A percentile compares a stretch with the other conserved stretches of the same genome.
These are phyloP conservation scores for Cucurbita pepo DNA, from an alignment of 306 rosid genomes.

Conservation along the genomic window DNA sequence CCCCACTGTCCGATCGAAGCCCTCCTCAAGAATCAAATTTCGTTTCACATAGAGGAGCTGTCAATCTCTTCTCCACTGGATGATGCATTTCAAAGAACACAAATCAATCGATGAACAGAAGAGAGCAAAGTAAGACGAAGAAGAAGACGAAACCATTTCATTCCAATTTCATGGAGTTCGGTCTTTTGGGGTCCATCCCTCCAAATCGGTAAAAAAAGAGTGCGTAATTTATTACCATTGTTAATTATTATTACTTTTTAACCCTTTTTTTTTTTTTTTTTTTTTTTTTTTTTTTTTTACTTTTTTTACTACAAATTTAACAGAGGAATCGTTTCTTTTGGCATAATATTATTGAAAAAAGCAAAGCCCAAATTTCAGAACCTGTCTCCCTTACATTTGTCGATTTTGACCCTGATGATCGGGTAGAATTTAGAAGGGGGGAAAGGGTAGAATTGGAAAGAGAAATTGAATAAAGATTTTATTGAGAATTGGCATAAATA, in stretches of 20 bases:
- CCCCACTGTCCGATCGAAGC: not conserved
- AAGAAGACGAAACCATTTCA: not conserved
- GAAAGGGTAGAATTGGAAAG: not conserved
- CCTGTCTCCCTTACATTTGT: not conserved
- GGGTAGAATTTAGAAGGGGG: not conserved
- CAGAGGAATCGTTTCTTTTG: not conserved
- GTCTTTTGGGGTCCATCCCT: not conserved
- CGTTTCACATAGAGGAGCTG: not conserved
- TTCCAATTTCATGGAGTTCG: not conserved
- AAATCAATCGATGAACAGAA: not conserved
- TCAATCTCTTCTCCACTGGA: not conserved
- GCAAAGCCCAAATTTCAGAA: not conserved
- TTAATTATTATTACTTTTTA: not conserved
- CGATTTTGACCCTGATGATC: not conserved
- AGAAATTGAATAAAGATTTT: not conserved
- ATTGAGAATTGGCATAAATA: too few relatives aligned
- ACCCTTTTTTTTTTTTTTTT: not conserved
- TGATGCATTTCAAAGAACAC: not conserved
- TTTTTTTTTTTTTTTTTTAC: not conserved
- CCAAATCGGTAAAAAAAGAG: not conserved
- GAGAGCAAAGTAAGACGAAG: not conserved
- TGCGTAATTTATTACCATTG: not conserved
- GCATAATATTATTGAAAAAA: not conserved
- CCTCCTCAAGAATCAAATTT: slow-evolving; percentile 1
- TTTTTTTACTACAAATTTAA: not conserved